phyloP scores from a whole-genome alignment of 2,329 filamentous ascomycete genomes.

The Uncinocarpus reesii region DNA sequence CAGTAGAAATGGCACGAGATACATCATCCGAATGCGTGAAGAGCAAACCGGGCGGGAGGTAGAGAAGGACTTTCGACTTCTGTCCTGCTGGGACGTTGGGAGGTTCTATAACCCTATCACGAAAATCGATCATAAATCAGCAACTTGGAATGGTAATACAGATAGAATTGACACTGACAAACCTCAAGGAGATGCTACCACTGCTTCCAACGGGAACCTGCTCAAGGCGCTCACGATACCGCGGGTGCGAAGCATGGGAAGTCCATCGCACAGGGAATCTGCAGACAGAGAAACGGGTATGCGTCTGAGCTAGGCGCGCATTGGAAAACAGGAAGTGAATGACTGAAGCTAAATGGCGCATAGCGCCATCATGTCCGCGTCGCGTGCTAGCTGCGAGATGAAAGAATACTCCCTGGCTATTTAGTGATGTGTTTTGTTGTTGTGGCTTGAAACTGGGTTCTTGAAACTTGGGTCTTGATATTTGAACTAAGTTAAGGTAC shows the following conservation, averaged over 20 bases:
- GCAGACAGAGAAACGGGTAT: slow-evolving; percentile 1
- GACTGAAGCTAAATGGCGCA: slow-evolving; percentile 18
- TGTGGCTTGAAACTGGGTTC: too few species aligned
- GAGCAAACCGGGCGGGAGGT: slow-evolving; percentile 31
- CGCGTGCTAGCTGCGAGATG: background rate
- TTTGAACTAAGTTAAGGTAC: too few species aligned
- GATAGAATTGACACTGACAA: too few species aligned
- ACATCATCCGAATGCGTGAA: slow-evolving; percentile 15
- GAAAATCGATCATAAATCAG: background rate
- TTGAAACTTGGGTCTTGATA: too few species aligned
- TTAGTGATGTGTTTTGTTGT: too few species aligned
- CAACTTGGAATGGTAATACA: too few species aligned
- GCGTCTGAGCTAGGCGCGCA: background rate
- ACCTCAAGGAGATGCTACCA: slow-evolving; percentile 25
- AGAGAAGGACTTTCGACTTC: slow-evolving; percentile 27
- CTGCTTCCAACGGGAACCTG: slow-evolving; percentile 24
- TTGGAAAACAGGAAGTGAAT: background rate
- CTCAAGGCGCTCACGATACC: slow-evolving; percentile 20
- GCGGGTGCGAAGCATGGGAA: background rate
- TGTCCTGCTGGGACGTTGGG: background rate
- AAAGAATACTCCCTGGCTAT: background rate
- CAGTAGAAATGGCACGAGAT: background rate
- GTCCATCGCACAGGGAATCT: slow-evolving; percentile 7
- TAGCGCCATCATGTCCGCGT: slow-evolving; percentile 18
- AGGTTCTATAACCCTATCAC: slow-evolving; percentile 10